Conservation (phyloP, 108 stramenopile species). For the Phaeodactylum tricornutum region DNA sequence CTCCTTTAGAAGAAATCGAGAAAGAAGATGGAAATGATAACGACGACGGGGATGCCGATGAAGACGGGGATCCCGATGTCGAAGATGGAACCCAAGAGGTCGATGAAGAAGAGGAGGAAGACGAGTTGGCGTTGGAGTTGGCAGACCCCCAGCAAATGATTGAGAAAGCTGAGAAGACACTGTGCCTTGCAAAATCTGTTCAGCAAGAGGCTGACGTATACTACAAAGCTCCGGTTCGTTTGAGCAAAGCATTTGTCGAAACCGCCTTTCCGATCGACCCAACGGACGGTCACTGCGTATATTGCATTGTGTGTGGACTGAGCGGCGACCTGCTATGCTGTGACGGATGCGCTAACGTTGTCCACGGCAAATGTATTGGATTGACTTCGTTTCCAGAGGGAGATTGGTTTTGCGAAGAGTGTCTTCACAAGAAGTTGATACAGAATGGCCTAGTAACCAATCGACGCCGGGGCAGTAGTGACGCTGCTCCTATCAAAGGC, state of each 20-base stretch:
- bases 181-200: too few relatives aligned
- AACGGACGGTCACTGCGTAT: slow-evolving; percentile 39
- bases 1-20: too few relatives aligned
- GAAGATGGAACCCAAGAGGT: neutral
- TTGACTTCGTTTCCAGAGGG: slow-evolving; percentile 35
- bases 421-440: slow-evolving; percentile 9
- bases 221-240: slow-evolving; percentile 1
- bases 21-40: too few relatives aligned
- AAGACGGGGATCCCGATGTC: neutral
- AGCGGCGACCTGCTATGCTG: slow-evolving; percentile 49
- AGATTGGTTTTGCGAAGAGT: slow-evolving; percentile 49
- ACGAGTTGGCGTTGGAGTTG: neutral
- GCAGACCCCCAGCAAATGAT: too few relatives aligned
- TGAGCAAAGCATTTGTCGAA: slow-evolving; percentile 31
- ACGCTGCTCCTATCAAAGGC: too few relatives aligned
- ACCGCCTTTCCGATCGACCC: slow-evolving; percentile 31
- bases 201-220: neutral
- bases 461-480: too few relatives aligned
- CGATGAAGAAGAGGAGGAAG: slow-evolving; percentile 1
- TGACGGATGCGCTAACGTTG: slow-evolving; percentile 45
- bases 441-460: too few relatives aligned
- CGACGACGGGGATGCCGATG: neutral
- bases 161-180: neutral
- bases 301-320: slow-evolving; percentile 42
- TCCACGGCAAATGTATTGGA: slow-evolving; percentile 33